Base-by-base conservation (phyloP, 139 green algal species). In the Tetradesmus obliquus region DNA sequence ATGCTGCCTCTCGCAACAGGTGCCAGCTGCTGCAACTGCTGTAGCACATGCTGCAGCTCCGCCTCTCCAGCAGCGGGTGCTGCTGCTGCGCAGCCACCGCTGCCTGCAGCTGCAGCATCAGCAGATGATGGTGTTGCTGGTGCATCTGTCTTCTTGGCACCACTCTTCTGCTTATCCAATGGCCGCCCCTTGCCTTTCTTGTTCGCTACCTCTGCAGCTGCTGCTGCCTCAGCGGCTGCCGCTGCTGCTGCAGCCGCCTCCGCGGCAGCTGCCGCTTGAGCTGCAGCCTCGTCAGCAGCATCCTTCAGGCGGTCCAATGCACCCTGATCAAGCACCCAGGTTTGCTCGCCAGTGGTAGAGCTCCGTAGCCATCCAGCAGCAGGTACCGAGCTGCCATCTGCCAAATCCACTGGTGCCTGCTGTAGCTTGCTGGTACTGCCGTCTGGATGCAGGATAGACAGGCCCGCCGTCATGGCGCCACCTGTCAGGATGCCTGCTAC, bases 401-500 rank as follows among this genome's bases (percentile, higher is more conserved):
- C 55, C 13, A 86, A 51, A 32, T 88, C 92, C 9, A 94, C 89
- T 15, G 91, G 86, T 0, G 57, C 79, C n/a, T 80, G 81, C 72
- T 93, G 55, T 32, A 92, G 86, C 80, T 91, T 89, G 51, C 92
- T 94, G n/a, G 93, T 85, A 32, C 24, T 92, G 80, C 93, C 93
- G 72, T 96, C 94, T 12, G 88, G 54, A 71, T 94, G 93, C 81
- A 96, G 62, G 62, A 96, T 85, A 1, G 81, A 80, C 58, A 93
- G 8, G 7, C 19, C 86, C 7, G 84, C 91, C 24, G 80, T 60
- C 15, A 45, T n/a, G 51, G 51, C 62, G 17, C 82, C 84, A 4
- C 82, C 87, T 71, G 91, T 90, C 71, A 60, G 17, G 24, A 86
- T 55, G 79, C n/a, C 79, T 60, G 5, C 66, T 76, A 76, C n/a